Conservation (phyloP, 352 stramenopile genomes). For the Phytophthora cryptogea region DNA sequence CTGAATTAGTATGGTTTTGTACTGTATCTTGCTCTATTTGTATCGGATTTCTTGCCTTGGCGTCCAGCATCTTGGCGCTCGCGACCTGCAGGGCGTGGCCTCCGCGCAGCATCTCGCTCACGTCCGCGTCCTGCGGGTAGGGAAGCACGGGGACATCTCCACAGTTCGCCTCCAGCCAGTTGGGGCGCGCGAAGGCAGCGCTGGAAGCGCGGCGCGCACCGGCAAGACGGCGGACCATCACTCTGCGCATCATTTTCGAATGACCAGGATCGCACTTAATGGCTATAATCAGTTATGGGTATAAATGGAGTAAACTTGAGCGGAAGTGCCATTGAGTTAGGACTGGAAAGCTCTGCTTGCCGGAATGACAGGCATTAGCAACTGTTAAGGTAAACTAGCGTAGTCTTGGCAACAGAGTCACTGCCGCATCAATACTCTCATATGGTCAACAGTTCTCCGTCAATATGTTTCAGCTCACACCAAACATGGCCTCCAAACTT, state of each 20-base stretch:
- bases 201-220: constrained; percentile 17
- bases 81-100: constrained; percentile 69
- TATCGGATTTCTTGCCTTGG: constrained; percentile 35
- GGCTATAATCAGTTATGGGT: too few species aligned
- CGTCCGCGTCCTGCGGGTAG: constrained; percentile 40
- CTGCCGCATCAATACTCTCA: too few species aligned
- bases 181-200: constrained; percentile 20
- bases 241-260: constrained; percentile 17
- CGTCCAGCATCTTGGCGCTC: constrained; percentile 50
- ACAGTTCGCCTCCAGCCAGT: constrained; percentile 75
- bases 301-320: too few species aligned
- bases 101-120: constrained; percentile 75
- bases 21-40: neutral
- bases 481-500: too few species aligned
- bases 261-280: neutral
- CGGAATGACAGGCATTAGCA: too few species aligned
- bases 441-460: too few species aligned
- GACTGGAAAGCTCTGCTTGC: too few species aligned
- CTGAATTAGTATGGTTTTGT: neutral
- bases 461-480: too few species aligned
- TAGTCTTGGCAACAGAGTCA: too few species aligned
- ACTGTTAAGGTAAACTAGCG: too few species aligned
- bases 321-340: too few species aligned
- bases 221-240: neutral
- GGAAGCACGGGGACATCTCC: constrained; percentile 56